A percentile compares a stretch with the other conserved stretches of the same genome.
phyloP scores from a whole-genome alignment of 345 rosid species.

The Psidium friedrichsthalianum region DNA sequence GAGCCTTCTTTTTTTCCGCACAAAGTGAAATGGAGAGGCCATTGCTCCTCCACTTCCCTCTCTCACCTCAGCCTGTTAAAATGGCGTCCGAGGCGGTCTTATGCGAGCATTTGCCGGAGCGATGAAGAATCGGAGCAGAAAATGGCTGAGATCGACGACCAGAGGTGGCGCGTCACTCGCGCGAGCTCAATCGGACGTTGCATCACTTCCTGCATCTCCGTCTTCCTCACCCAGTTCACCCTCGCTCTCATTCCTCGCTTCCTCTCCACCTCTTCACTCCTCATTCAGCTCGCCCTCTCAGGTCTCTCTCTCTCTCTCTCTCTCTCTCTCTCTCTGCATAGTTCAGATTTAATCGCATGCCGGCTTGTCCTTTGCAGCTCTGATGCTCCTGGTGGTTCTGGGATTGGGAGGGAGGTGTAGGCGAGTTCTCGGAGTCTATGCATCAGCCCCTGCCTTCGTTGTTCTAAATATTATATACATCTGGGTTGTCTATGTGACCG shows the following conservation, averaged over 20 bases:
- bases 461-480: slow-evolving; percentile 27
- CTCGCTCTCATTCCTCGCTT: slow-evolving; percentile 33
- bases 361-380: slow-evolving; percentile 13
- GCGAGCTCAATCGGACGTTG: slow-evolving; percentile 12
- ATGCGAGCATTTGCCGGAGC: not conserved
- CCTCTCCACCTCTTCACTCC: slow-evolving; percentile 23
- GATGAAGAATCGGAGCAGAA: not conserved
- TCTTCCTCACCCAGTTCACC: slow-evolving; percentile 28
- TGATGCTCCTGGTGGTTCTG: slow-evolving; percentile 17
- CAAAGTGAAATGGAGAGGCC: too few relatives aligned
- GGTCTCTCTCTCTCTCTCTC: slow-evolving; percentile 7
- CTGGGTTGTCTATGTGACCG: slow-evolving; percentile 31
- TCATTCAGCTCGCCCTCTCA: slow-evolving; percentile 32
- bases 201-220: slow-evolving; percentile 20
- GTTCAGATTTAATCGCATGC: not conserved
- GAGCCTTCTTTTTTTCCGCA: not conserved
- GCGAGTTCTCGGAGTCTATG: slow-evolving; percentile 27
- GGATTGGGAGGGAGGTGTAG: slow-evolving; percentile 35
- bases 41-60: not conserved
- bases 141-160: slow-evolving; percentile 10
- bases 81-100: not conserved
- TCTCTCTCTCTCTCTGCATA: not conserved
- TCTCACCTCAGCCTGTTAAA: not conserved
- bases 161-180: not conserved
- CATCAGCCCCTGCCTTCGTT: slow-evolving; percentile 50